Conservation (phyloP, 768 basidiomycete species). For the Macrolepiota fuliginosa region DNA sequence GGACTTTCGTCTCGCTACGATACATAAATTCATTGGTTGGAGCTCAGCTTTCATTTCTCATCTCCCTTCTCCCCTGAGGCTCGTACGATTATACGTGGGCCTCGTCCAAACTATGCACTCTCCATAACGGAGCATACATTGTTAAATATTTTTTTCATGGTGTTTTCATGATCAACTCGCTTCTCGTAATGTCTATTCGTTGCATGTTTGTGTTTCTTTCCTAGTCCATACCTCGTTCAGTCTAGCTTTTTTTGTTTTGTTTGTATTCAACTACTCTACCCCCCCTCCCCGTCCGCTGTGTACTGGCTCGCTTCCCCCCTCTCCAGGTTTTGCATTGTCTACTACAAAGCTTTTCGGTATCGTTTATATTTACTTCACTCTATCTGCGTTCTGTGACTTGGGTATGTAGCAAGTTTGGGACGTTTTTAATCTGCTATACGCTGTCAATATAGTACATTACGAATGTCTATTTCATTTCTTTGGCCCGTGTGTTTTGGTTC, state of each 20-base stretch:
- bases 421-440: conserved; percentile 8
- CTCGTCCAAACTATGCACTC: conserved; percentile 12
- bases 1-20: conserved; percentile 31
- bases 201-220: conserved; percentile 5
- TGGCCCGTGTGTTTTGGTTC: background rate
- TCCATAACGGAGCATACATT: conserved; percentile 1
- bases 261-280: conserved; percentile 3
- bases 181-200: conserved; percentile 10
- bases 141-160: background rate
- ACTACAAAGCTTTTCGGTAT: background rate
- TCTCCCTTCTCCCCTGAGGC: conserved; percentile 7
- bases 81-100: conserved; percentile 3
- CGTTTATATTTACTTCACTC: conserved; percentile 1
- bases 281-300: background rate
- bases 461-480: background rate
- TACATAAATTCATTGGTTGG: conserved; percentile 24
- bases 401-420: background rate
- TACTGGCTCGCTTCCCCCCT: background rate
- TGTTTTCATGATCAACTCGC: conserved; percentile 10
- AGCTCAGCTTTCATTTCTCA: conserved; percentile 20
- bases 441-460: conserved; percentile 2
- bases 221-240: conserved; percentile 15
- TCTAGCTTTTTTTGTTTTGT: conserved; percentile 22
- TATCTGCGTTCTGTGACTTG: conserved; percentile 8
- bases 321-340: conserved; percentile 3